Base-by-base conservation (phyloP, 176 grass and related monocot genomes). In the Avena atlantica region DNA sequence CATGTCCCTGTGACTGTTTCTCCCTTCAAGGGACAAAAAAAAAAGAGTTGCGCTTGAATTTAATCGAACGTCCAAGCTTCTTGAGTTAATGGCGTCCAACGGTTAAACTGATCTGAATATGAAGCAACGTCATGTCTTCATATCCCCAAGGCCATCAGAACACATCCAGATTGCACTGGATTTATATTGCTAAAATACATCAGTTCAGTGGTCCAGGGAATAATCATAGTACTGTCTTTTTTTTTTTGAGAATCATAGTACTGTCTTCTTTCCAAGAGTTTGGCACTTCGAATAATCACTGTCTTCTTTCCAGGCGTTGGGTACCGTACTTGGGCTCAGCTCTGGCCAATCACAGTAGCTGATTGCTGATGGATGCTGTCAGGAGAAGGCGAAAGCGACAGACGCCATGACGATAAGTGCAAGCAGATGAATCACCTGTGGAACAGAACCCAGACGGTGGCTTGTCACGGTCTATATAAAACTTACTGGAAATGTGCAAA, bases 311-410 rank as follows among this genome's bases (percentile, higher is more conserved):
- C 55, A 44, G 55, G 44, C 44, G 75, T 82, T 27, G 21, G 40
- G 40, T 40, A 45, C 1, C 45, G 37, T 40, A 47, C 1, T 72
- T 19, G 8, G 70, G 40, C 45, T 74, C 20, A 23, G 71, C 71
- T 49, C n/a, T 24, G 44, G 12, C 12, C 11, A 49, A 74, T 74
- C 70, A 73, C 79, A 55, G 81, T 65, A 71, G 42, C 52, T 44
- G 29, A 61, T 72, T 66, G 49, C 63, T 74, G 81, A 74, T 66
- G 66, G 87, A 84, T 64, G 56, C 84, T 87, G 27, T 93, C 83
- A 91, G 50, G 91, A 83, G 45, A 95, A 83, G 72, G 79, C 42
- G 56, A 93, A 87, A 58, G 84, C 77, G 49, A 71, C 75, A 9
- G 40, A 81, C 61, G 81, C 74, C 5, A 93, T 14, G 74, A 69